Base-by-base conservation (phyloP, 768 basidiomycete species). In the Leucosporidium creatinivorum region DNA sequence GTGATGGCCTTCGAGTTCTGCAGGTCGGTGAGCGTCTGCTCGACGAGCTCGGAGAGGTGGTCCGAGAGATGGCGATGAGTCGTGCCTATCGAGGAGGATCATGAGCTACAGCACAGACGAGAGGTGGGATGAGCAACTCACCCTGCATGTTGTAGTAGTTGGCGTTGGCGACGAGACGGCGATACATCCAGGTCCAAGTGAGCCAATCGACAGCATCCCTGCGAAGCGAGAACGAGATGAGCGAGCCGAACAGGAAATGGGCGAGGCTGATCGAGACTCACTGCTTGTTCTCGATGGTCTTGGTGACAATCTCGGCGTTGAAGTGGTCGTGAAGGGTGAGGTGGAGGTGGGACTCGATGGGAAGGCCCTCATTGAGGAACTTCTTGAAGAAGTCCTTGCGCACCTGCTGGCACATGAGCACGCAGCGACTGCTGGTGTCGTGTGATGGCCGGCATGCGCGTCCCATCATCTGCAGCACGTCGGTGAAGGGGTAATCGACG, bases 211-310 rank as follows among this genome's bases (percentile, higher is more conserved):
- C 80, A 8, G 80, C 80, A 52, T 75, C 75, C 57, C 70, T 71
- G 64, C 39, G 39, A 44, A 44, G 39, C 39, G 39, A 44, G 13
- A 55, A 28, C 33, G 55, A 8, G n/a, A 59, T 25, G 26, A n/a
- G 33, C 31, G 25, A 44, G 3, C 10, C 33, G 33, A 49, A 19
- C 17, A 30, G 26, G 33, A 18, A 26, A 19, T 3, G 3, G 19
- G 25, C 18, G 30, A 25, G 15, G 77, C 96, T 91, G 2, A 44
- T 33, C 10, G 15, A 44, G 15, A 44, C 39, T 44, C 26, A 71
- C 78, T 99, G 94, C 81, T 99, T 99, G 79, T 97, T 98, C 80
- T 98, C 93, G 65, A 98, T 97, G 18, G 93, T 98, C 80, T 93
- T 94, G 51, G 97, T 93, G 13, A 93, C 93, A 70, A 98, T 96